Evolutionary conservation across 2,329 filamentous ascomycete species (phyloP), one percentile per base, ranked within the genome.

Genomic region (Alternaria sp.): DNA sequence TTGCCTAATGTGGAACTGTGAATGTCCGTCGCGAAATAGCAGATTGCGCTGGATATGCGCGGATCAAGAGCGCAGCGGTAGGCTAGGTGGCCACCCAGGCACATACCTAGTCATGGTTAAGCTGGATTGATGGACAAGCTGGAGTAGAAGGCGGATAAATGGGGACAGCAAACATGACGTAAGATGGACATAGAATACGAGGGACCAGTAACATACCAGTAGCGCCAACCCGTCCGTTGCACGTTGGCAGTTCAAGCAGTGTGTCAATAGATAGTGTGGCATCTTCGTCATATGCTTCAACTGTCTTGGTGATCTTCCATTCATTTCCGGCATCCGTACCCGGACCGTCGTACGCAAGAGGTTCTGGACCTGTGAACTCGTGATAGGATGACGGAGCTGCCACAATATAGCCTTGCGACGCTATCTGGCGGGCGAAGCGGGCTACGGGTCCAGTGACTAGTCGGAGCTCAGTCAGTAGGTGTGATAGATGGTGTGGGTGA

Each of bases 11-110:
- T 92, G 58, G 87, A 86, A 64, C 84, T 87, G 82, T 97, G 94
- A 53, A 97, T 89, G 80, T 97, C 94, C 12, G 94, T 97, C 8
- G 92, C 93, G 79, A 97, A 97, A 82, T 93, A 98, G 77, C 92
- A 90, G 30, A 96, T 90, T 38, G 89, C 88, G 30, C 92, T 91
- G 39, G 85, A 85, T 59, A 97, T 87, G 57, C 94, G 86, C 22
- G 86, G 84, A 78, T 97, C 93, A 49, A 97, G 85, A 70, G 89
- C 88, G 69, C 85, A 87, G 42, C 89, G 84, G 75, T 88, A 90
- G 79, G 91, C 92, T 18, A 97, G 86, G 75, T 97, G 94, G 1
- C 94, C 94, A 53, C 94, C 94, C 1, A 97, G 87, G 78, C 94
- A 97, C 94, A 97, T 97, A 11, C 73, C 71, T 74, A 22, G 2